Percentiles rank a stretch among this genome's conserved stretches.
Conservation (phyloP, 2,329 filamentous ascomycete species). For the Didymella arachidicola region DNA sequence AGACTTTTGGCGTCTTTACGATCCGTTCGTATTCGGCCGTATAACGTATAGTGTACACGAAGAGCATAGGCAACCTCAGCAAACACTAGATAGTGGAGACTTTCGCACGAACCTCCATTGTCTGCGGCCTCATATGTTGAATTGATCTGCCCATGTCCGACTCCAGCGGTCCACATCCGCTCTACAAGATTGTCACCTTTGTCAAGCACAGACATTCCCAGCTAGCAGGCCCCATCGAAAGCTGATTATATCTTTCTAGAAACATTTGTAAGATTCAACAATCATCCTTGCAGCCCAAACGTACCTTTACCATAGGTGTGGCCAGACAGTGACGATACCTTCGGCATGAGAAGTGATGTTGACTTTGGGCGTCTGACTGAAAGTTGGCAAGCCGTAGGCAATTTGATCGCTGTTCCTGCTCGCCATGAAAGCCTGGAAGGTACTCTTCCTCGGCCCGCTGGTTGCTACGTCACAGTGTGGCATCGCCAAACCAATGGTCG, state of each 20-base stretch:
- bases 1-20: neutral
- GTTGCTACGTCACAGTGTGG: neutral
- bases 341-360: neutral
- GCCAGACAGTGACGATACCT: conserved; percentile 27
- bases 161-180: neutral
- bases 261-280: neutral
- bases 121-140: neutral
- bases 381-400: neutral
- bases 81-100: neutral
- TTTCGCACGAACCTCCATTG: neutral
- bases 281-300: neutral
- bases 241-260: neutral
- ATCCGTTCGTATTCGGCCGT: conserved; percentile 11
- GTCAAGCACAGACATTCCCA: neutral
- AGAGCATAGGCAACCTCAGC: neutral
- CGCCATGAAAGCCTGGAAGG: no score
- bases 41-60: conserved; percentile 8
- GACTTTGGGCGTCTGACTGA: neutral
- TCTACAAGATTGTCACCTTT: neutral
- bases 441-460: neutral
- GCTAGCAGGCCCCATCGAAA: neutral
- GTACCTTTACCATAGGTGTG: conserved; percentile 29
- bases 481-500: neutral
- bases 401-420: neutral
- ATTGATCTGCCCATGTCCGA: neutral